Conservation (phyloP, 768 basidiomycete species). For the Hygrocybe coccinea region DNA sequence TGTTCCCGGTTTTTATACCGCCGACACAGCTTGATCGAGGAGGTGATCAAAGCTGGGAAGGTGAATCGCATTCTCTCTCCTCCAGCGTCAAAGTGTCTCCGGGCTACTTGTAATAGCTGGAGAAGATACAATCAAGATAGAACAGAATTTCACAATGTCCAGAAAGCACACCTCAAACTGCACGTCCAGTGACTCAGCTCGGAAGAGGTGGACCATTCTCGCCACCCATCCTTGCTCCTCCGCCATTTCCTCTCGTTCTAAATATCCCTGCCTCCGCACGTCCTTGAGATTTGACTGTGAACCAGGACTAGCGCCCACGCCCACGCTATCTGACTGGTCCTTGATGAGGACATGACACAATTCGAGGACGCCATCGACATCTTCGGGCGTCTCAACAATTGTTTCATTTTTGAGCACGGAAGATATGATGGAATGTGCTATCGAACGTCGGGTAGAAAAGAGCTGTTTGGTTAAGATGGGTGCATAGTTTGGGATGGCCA, state of each 20-base stretch:
- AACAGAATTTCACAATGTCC: background rate
- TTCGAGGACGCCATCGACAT: slow-evolving; percentile 90
- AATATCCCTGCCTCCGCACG: slow-evolving; percentile 49
- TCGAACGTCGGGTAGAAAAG: slow-evolving; percentile 83
- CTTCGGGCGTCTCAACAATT: slow-evolving; percentile 86
- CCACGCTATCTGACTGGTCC: slow-evolving; percentile 57
- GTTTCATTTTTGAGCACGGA: slow-evolving; percentile 97
- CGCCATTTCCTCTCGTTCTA: slow-evolving; percentile 86
- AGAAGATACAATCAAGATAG: slow-evolving; percentile 1
- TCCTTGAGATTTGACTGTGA: slow-evolving; percentile 39
- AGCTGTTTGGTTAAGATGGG: slow-evolving; percentile 81
- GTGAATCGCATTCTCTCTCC: slow-evolving; percentile 96
- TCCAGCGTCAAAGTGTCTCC: slow-evolving; percentile 84
- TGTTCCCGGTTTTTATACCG: slow-evolving; percentile 84
- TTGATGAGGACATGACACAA: slow-evolving; percentile 89
- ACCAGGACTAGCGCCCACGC: slow-evolving; percentile 32
- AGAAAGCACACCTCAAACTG: slow-evolving; percentile 75
- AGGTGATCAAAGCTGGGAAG: slow-evolving; percentile 92
- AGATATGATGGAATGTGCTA: slow-evolving; percentile 92
- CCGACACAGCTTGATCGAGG: slow-evolving; percentile 87
- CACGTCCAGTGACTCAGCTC: slow-evolving; percentile 75
- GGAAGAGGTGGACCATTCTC: slow-evolving; percentile 94
- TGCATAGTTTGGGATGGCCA: slow-evolving; percentile 87
- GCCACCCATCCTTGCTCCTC: slow-evolving; percentile 99
- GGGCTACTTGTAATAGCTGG: slow-evolving; percentile 86